Base-by-base conservation (phyloP, 768 basidiomycete species). In the Amanita muscaria region DNA sequence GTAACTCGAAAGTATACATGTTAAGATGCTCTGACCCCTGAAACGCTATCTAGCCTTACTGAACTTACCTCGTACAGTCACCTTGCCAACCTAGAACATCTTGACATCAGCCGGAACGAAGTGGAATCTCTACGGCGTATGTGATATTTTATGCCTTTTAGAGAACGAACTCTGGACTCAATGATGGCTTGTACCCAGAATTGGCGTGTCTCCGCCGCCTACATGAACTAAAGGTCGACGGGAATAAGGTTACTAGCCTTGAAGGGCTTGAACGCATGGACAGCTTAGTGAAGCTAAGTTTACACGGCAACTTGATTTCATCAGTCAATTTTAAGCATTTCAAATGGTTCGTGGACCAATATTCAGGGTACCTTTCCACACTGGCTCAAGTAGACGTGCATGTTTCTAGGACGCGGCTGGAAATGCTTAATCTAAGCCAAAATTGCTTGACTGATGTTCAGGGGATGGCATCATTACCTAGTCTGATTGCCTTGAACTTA, bases 91-190 rank as follows among this genome's bases (percentile, higher is more conserved):
- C 72, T 99, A 32, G 89, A 92, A 64, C 78, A 76, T 55, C 73
- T 99, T 56, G 91, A 99, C 65, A 80, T 99, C 49, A 91, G 89
- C 60, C 62, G 78, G 56, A 98, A 98, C 62, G 76, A 88, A 51
- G 73, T 98, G 42, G 90, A 94, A 49, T 88, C 88, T 6, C 68
- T 98, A 46, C 75, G 72, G 39, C 89, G 89, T 94, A 62, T 65
- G 88, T 80, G 30, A 7, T 25, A 31, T 15, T 19, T 16, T 30
- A 52, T 44, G 46, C 37, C 40, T 48, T 37, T 21, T 25, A 38
- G 9, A 19, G 40, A 11, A 10, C 5, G n/a, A 27, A 12, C 35
- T 24, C 7, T 38, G 37, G 16, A 5, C 22, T 52, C 39, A 29
- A 50, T 37, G 42, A 39, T 30, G 40, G 42, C 46, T 19, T 37